Base-by-base conservation (phyloP, 2,329 filamentous ascomycete genomes). In the Trichoderma guizhouense region DNA sequence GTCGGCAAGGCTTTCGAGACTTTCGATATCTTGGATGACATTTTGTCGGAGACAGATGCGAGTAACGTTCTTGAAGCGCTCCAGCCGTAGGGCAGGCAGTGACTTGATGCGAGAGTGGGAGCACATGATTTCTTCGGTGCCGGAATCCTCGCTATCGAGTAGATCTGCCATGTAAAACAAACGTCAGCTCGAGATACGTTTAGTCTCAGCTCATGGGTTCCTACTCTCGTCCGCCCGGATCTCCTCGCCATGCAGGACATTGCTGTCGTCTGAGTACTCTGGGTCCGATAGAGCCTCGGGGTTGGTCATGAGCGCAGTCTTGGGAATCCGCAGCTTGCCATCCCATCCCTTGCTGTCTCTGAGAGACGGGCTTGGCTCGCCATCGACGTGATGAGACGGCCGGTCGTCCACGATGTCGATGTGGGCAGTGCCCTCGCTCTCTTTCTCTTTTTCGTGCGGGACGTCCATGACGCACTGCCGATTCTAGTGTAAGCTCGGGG, bases 21-120 rank as follows among this genome's bases (percentile, higher is more conserved):
- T 90, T 34, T 94, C 90, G 80, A 98, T 93, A 63, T 90, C 85
- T 74, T 92, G 87, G 79, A 99, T 96, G 76, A 89, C 88, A 81
- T 99, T 99, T 81, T 99, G 95, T 63, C 96, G 94, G 24, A 99
- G 90, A 79, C 95, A 98, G 76, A 99, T 84, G 77, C 92, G 91
- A 78, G 87, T 85, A 30, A 94, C 87, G 69, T 93, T 89, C 72
- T 86, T 87, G 83, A 99, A 98, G 73, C 96, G 90, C 73, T 95
- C 92, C 62, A 99, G 88, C n/a, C 85, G 89, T 26, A 99, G 88
- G 18, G 91, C 90, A 7, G 91, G 84, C 76, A 98, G 92, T 36
- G 93, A 95, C 26, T 87, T 84, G 78, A 99, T 88, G 75, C 95
- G 93, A 70, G 92, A 92, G 81, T 98, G 95, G n/a, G 94, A 91